A percentile compares a stretch with the other conserved stretches of the same genome.
phyloP scores from a whole-genome alignment of 768 basidiomycete species.

The Tricholoma flavovirens region DNA sequence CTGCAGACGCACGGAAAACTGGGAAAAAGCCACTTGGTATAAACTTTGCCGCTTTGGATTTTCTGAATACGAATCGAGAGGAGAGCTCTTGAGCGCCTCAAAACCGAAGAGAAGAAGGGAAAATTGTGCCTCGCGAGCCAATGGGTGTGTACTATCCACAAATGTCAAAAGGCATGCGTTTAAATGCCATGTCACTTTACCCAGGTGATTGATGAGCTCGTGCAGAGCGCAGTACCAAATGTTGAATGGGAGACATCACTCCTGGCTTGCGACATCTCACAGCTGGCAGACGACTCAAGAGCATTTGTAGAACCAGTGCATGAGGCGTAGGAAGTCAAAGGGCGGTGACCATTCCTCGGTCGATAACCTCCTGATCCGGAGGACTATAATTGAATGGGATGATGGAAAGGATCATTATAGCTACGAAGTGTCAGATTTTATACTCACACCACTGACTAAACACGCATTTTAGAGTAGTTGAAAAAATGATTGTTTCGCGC shows the following conservation, averaged over 20 bases:
- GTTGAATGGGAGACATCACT: constrained; percentile 80
- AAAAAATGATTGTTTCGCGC: constrained; percentile 79
- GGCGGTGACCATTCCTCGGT: constrained; percentile 64
- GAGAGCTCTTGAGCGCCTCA: constrained; percentile 83
- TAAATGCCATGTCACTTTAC: constrained; percentile 33
- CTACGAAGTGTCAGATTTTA: constrained; percentile 36
- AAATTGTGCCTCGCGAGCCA: constrained; percentile 87
- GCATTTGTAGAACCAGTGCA: constrained; percentile 75
- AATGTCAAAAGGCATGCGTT: neutral
- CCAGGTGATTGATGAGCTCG: constrained; percentile 67
- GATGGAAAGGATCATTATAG: constrained; percentile 82
- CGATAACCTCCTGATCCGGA: constrained; percentile 79
- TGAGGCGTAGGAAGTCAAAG: constrained; percentile 79
- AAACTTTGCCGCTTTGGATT: constrained; percentile 65
- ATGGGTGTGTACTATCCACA: constrained; percentile 71
- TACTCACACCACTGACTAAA: neutral
- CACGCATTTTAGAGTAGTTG: constrained; percentile 69
- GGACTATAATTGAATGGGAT: constrained; percentile 85
- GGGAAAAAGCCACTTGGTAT: constrained; percentile 77
- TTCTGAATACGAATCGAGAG: constrained; percentile 80
- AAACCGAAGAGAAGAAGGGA: constrained; percentile 91
- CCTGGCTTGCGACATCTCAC: constrained; percentile 82
- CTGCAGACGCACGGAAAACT: constrained; percentile 95
- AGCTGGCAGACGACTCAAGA: constrained; percentile 90
- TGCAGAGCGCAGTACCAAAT: constrained; percentile 79